phyloP scores from a whole-genome alignment of 164 flowering plant genomes.

The Brasenia schreberi region DNA sequence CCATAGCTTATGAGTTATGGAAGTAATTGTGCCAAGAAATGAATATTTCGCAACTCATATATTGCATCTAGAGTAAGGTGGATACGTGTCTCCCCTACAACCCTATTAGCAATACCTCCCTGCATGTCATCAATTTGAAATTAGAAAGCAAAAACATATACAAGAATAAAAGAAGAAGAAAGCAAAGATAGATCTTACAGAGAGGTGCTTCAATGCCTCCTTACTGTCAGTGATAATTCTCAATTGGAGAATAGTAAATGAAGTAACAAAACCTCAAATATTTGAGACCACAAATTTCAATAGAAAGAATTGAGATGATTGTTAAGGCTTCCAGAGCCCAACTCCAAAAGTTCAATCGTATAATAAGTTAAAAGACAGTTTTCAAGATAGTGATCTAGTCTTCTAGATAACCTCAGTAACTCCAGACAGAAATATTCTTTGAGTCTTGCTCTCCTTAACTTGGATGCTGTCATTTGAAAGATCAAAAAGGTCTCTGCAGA shows the following conservation, averaged over 20 bases:
- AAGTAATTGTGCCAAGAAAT: no score
- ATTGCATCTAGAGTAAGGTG: slow-evolving; percentile 6
- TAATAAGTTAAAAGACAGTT: background rate
- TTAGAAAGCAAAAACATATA: slow-evolving; percentile 8
- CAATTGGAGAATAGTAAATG: slow-evolving; percentile 18
- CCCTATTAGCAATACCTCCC: slow-evolving; percentile 73
- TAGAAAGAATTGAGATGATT: background rate
- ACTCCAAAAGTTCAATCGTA: background rate
- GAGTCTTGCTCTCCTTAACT: slow-evolving; percentile 57
- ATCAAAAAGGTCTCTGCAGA: slow-evolving; percentile 71
- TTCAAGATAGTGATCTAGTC: background rate
- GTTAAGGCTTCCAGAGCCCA: background rate
- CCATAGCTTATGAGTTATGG: no score
- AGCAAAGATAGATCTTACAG: slow-evolving; percentile 35
- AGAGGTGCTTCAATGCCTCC: slow-evolving; percentile 48
- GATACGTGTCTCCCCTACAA: slow-evolving; percentile 96
- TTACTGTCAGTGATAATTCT: slow-evolving; percentile 30
- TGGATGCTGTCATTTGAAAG: slow-evolving; percentile 69
- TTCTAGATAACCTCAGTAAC: slow-evolving; percentile 51
- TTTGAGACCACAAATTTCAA: background rate
- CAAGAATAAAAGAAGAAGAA: background rate
- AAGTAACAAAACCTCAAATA: background rate
- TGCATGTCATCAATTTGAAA: slow-evolving; percentile 18
- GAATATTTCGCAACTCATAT: no score
- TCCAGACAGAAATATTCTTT: slow-evolving; percentile 56